phyloP scores from a whole-genome alignment of 2,329 filamentous ascomycete genomes.

The Gaeumannomyces tritici region DNA sequence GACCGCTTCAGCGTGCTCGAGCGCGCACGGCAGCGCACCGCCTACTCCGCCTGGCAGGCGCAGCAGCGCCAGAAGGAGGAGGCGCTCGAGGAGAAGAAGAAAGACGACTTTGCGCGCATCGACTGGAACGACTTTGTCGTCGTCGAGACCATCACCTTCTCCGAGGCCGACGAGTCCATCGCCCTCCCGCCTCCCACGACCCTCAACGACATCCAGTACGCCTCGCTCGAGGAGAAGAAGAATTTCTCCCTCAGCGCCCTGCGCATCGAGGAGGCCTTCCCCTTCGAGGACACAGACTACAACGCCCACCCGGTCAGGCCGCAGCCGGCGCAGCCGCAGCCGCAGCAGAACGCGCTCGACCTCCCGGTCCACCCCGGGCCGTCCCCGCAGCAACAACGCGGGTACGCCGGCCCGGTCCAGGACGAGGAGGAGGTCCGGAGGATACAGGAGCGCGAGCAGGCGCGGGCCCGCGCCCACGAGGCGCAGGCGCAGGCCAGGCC shows the following conservation, averaged over 20 bases:
- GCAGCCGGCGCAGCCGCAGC: slow-evolving; percentile 19
- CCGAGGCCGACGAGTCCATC: slow-evolving; percentile 74
- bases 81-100: slow-evolving; percentile 73
- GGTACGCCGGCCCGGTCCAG: slow-evolving; percentile 15
- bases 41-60: slow-evolving; percentile 79
- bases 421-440: slow-evolving; percentile 54
- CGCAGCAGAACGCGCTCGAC: slow-evolving; percentile 23
- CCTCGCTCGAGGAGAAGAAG: slow-evolving; percentile 90
- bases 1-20: slow-evolving; percentile 75
- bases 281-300: slow-evolving; percentile 58
- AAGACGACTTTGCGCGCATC: slow-evolving; percentile 68
- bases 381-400: slow-evolving; percentile 17
- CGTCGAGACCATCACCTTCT: slow-evolving; percentile 90
- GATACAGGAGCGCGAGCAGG: slow-evolving; percentile 53
- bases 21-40: slow-evolving; percentile 74
- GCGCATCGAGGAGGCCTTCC: slow-evolving; percentile 92
- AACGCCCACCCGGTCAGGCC: slow-evolving; percentile 33
- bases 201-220: slow-evolving; percentile 84
- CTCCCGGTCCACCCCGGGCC: slow-evolving; percentile 35
- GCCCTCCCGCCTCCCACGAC: slow-evolving; percentile 84
- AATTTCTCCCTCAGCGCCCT: slow-evolving; percentile 76
- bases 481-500: slow-evolving; percentile 70
- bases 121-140: slow-evolving; percentile 98
- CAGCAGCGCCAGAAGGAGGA: slow-evolving; percentile 82
- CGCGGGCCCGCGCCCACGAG: slow-evolving; percentile 57